Evolutionary conservation across 257 asterid genomes (phyloP), one percentile per base, ranked within the genome.

Genomic region (Solanum ossicruentum): DNA sequence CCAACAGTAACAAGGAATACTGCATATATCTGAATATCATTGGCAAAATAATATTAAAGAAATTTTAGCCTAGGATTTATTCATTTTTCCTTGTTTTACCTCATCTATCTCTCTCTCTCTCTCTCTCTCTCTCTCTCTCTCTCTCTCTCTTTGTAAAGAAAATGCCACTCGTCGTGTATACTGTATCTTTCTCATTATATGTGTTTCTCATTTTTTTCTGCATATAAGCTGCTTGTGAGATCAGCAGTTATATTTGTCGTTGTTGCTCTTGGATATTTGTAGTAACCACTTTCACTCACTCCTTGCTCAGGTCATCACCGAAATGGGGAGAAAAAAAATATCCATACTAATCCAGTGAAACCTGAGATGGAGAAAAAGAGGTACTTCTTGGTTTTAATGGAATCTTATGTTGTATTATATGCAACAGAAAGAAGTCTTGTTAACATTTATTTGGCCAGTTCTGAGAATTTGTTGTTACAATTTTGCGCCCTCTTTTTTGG

Each of bases 321-420:
- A 80, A 82, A 58, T 52, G 90, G 86, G 75, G 88, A 60, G 47
- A 89, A 80, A 88, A 89, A 88, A 82, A 67, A 79, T 73, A 60
- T 83, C 84, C 47, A 51, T 39, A 82, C 86, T 49, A 91, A 88
- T 69, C 84, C 88, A 26, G 58, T 84, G 45, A 89, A 85, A 84
- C 83, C 71, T 86, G 94, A 89, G 86, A 90, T 16, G 85, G 93
- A 82, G 23, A 84, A 89, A 86, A 93, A 86, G 90, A 93, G 98
- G 98, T 95, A 88, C 65, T 61, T 81, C 81, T 75, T 20, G 81
- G 81, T 51, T 63, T 43, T 52, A 7, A n/a, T 69, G 65, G 43
- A 51, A 70, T 88, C 61, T 75, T n/a, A 58, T 86, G 28, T 63
- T 43, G 83, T 73, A 49, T 58, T 79, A 12, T 67, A 73, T 70